Percentiles rank a stretch among this genome's conserved stretches.
Conservation (phyloP, 768 basidiomycete genomes). For the Pleurotus eryngii region DNA sequence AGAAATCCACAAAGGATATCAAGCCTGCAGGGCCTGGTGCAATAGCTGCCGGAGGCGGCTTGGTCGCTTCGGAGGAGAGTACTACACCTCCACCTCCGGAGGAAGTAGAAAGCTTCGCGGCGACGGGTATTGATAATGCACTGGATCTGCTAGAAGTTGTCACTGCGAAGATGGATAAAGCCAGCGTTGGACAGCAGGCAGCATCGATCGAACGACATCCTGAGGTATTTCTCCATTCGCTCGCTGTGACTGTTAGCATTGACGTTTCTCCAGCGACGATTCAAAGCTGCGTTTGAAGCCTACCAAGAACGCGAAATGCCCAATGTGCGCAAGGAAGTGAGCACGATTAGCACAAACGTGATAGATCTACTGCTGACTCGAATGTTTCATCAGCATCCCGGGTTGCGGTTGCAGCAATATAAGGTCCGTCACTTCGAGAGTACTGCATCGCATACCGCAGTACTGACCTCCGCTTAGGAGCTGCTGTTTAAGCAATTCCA, state of each 20-base stretch:
- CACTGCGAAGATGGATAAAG: slow-evolving; percentile 91
- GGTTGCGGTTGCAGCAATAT: slow-evolving; percentile 88
- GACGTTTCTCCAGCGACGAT: slow-evolving; percentile 61
- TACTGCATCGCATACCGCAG: background rate
- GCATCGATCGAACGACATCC: slow-evolving; percentile 88
- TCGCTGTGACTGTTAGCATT: slow-evolving; percentile 11
- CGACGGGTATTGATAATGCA: slow-evolving; percentile 89
- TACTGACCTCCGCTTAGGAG: slow-evolving; percentile 45
- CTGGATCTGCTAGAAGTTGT: slow-evolving; percentile 86
- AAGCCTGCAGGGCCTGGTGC: slow-evolving; percentile 84
- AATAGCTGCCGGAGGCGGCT: slow-evolving; percentile 69
- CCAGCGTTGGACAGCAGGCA: slow-evolving; percentile 83
- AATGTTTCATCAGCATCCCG: slow-evolving; percentile 62
- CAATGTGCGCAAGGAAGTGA: slow-evolving; percentile 67
- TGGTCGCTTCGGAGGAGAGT: slow-evolving; percentile 23
- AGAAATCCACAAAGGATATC: slow-evolving; percentile 41
- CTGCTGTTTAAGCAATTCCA: slow-evolving; percentile 92
- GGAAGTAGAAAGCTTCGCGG: slow-evolving; percentile 66
- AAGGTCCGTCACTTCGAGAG: slow-evolving; percentile 42
- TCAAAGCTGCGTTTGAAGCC: slow-evolving; percentile 91
- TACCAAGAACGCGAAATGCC: slow-evolving; percentile 88
- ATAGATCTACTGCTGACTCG: slow-evolving; percentile 12
- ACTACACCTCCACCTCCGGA: slow-evolving; percentile 18
- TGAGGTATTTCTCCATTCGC: slow-evolving; percentile 50
- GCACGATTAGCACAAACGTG: slow-evolving; percentile 16